Base-by-base conservation (phyloP, 306 rosid species). In the Arachis hypogaea region DNA sequence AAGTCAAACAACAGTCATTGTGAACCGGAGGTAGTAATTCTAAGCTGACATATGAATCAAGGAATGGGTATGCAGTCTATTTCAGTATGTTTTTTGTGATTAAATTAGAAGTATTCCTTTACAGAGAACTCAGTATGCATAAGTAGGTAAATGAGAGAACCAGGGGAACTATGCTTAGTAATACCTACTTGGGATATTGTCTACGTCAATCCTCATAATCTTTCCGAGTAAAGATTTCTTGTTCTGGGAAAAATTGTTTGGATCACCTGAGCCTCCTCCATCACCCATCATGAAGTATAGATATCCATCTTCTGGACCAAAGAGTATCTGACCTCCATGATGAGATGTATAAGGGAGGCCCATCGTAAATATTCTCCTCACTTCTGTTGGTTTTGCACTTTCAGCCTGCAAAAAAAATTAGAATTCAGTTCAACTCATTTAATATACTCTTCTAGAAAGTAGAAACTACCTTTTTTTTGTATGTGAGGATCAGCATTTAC, bases 141-240 rank as follows among this genome's bases (percentile, higher is more conserved):
- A 22, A 1, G 28, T 22, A 22, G 28, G 28, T 22, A 22, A 22
- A 22, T 22, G 28, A 22, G 28, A 22, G 28, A 22, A 22, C 28
- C 28, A 22, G 28, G 28, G 28, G 28, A 22, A 22, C 28, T 22
- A 56, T 43, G 50, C 9, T 4, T 52, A 30, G 67, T 51, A 70
- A 40, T 45, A 81, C 98, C 79, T 51, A 95, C 99, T 90, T 58
- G 90, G 96, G 30, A 85, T 59, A 76, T 79, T 92, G 84, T 95
- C 86, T 45, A 95, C 72, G 59, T 95, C 97, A 43, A 95, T 89
- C 86, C 99, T 90, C 97, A 88, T 88, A 62, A 95, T 82, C 83
- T 95, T 95, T 63, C 99, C 99, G 7, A 95, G 98, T 86, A 95
- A 78, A 11, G 99, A 95, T 50, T 95, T 95, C 91, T 92, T 92